Conservation (phyloP, 1,139 yeast genomes). For the Pichia sp. region DNA sequence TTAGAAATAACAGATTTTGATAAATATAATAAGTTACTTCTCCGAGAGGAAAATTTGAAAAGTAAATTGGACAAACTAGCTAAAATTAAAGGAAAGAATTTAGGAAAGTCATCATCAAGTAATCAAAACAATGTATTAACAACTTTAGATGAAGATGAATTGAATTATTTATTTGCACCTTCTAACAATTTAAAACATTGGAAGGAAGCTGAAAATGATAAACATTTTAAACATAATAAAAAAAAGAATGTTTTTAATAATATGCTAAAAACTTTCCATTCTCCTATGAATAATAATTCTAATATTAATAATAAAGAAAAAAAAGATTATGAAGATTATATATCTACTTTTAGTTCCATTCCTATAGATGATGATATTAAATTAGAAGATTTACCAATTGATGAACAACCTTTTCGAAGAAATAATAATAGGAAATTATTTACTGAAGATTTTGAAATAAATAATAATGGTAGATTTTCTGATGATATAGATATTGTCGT, state of each 20-base stretch:
- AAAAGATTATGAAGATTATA: constrained; percentile 7
- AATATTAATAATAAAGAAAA: constrained; percentile 2
- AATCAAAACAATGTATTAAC: constrained; percentile 11
- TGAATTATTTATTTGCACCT: constrained; percentile 18
- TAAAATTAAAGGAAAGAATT: constrained; percentile 8
- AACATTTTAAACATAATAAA: background rate
- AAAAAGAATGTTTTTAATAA: constrained; percentile 1
- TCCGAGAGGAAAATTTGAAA: constrained; percentile 31
- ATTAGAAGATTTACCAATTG: constrained; percentile 25
- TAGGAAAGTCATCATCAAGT: background rate
- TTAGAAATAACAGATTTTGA: constrained; percentile 33
- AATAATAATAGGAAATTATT: constrained; percentile 3
- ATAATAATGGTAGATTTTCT: constrained; percentile 1
- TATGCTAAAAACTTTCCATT: background rate
- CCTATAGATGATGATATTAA: constrained; percentile 19
- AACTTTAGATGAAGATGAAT: constrained; percentile 21
- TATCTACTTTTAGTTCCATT: constrained; percentile 12
- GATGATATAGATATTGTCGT: constrained; percentile 25
- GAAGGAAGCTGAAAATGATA: constrained; percentile 8
- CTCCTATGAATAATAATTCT: background rate
- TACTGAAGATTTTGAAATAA: background rate
- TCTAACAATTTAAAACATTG: constrained; percentile 14
- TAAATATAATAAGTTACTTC: constrained; percentile 31
- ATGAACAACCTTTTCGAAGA: constrained; percentile 18
- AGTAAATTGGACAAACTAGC: constrained; percentile 32